Base-by-base conservation (phyloP, 768 basidiomycete genomes). In the Lentinula aciculospora region DNA sequence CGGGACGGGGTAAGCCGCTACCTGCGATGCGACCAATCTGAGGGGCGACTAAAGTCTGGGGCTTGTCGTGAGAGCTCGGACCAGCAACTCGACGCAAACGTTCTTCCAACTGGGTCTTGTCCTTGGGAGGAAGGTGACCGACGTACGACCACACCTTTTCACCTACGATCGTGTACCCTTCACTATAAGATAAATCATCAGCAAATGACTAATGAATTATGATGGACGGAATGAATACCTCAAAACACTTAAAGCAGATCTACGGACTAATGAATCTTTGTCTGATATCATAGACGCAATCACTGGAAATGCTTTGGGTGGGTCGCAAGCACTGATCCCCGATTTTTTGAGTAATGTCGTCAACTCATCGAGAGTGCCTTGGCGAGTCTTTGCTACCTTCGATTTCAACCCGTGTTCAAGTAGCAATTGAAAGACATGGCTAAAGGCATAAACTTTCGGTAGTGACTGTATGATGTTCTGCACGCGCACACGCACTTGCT, bases 61-160 rank as follows among this genome's bases (percentile, higher is more conserved):
- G 66, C 61, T 77, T 78, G 15, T 77, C 75, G 61, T 73, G 72
- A 29, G 73, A 74, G 62, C 81, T 82, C 31, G 88, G 83, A 5
- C 86, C 87, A 29, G 85, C 76, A n/a, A 92, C 83, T 32, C 92
- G 87, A 46, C 90, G 86, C 28, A 97, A 73, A 7, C 92, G 82
- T 66, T 95, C 94, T 69, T 96, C 94, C 29, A 97, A 80, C 65
- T 94, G 92, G 8, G 92, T 93, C 66, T 90, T 94, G 66, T 95
- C 94, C 69, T 96, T 96, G 4, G 89, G 75, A 45, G 87, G 81
- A 28, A 97, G 74, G 8, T 77, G 63, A 1, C 92, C 92, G 44
- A 94, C 89, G 9, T 88, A 71, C 10, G 80, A 73, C 91, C 90
- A 95, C 12, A 94, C 82, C 63, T 85, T 88, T 65, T 96, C 94